phyloP scores from a whole-genome alignment of 169 alveolate species.

The Besnoitia besnoiti region DNA sequence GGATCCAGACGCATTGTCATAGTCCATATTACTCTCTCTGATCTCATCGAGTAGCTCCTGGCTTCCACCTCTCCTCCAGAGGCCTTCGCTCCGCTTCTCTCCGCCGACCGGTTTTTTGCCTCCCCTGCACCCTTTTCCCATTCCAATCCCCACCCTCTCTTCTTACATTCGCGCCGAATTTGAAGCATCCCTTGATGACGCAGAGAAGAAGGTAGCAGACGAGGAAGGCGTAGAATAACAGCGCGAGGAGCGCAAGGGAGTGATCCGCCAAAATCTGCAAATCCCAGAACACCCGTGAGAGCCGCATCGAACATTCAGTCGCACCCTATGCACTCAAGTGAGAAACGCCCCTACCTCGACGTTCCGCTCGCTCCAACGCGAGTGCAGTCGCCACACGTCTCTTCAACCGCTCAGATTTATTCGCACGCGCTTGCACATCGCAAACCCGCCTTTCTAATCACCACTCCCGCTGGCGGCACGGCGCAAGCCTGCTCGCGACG shows the following conservation, averaged over 20 bases:
- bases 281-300: neutral
- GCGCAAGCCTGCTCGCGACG: too few species aligned
- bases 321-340: neutral
- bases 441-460: too few species aligned
- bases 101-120: too few species aligned
- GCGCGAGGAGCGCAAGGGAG: slow-evolving; percentile 18
- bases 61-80: neutral
- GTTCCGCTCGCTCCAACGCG: too few species aligned
- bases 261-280: slow-evolving; percentile 33
- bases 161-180: slow-evolving; percentile 19
- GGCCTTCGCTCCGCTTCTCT: neutral
- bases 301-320: neutral
- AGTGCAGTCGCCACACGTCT: too few species aligned
- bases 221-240: neutral
- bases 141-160: neutral
- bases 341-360: too few species aligned
- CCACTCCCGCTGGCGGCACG: too few species aligned
- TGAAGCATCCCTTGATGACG: slow-evolving; percentile 45
- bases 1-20: too few species aligned
- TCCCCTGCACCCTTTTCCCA: too few species aligned
- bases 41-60: neutral
- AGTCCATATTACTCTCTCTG: too few species aligned
- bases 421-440: too few species aligned
- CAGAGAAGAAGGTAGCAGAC: slow-evolving; percentile 29
- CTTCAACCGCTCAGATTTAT: too few species aligned